Conservation (phyloP, 208 protist genomes). For the Strigomonas galati region DNA sequence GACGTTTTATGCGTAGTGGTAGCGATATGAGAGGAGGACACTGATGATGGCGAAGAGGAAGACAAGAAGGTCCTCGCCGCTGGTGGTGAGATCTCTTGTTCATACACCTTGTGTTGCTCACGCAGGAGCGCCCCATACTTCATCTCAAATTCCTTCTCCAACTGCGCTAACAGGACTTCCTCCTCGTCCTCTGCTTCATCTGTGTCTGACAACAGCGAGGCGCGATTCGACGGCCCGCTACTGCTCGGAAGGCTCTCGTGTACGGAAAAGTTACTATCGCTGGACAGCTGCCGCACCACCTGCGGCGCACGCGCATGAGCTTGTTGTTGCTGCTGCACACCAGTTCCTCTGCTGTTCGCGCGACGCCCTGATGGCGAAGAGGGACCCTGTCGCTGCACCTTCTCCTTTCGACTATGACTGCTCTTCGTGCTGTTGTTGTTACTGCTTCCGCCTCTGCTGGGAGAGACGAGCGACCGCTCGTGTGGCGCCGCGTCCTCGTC, state of each 20-base stretch:
- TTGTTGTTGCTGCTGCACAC: not conserved
- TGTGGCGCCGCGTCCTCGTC: not conserved
- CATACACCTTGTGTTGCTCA: not conserved
- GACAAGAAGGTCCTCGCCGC: no score
- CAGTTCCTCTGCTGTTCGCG: not conserved
- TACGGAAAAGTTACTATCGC: slow-evolving; percentile 18
- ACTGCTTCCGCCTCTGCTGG: not conserved
- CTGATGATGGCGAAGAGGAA: no score
- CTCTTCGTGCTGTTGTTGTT: not conserved
- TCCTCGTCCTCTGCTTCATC: not conserved
- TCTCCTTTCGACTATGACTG: not conserved
- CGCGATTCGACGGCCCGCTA: not conserved
- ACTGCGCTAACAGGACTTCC: not conserved
- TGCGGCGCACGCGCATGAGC: slow-evolving; percentile 8
- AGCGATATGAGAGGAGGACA: no score
- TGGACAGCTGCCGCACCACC: slow-evolving; percentile 22
- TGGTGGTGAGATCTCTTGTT: not conserved
- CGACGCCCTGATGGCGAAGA: not conserved
- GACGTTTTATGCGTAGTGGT: no score
- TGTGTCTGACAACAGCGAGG: not conserved
- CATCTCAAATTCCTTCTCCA: not conserved
- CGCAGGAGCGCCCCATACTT: slow-evolving; percentile 7
- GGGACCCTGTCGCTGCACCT: no score
- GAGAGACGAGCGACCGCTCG: no score
- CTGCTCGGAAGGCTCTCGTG: no score